phyloP scores from a whole-genome alignment of 306 rosid species.

The Psophocarpus tetragonolobus region DNA sequence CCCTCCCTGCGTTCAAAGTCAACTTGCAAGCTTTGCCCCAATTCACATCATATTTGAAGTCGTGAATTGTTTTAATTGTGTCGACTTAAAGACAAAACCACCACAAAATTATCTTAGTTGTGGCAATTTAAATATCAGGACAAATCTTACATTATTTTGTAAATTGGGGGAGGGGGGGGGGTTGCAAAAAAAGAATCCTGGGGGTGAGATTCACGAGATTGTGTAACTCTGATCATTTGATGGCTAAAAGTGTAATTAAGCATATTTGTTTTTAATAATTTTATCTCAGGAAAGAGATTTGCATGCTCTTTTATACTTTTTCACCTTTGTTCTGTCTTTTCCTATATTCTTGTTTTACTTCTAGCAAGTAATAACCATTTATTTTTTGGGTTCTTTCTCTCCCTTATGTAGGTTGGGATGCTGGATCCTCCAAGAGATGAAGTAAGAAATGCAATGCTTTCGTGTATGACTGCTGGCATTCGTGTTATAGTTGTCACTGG shows the following conservation, averaged over 20 bases:
- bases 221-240: too few species aligned
- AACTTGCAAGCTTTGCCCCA: too few species aligned
- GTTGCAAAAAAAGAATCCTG: too few species aligned
- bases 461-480: constrained; percentile 97
- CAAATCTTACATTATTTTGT: too few species aligned
- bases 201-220: too few species aligned
- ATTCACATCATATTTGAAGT: too few species aligned
- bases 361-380: background rate
- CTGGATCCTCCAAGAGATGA: constrained; percentile 99
- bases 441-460: constrained; percentile 91
- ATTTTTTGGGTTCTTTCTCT: constrained; percentile 19
- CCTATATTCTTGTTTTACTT: background rate
- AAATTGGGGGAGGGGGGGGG: too few species aligned
- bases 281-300: background rate
- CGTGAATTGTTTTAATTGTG: too few species aligned
- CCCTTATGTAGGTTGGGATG: constrained; percentile 81
- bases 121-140: too few species aligned
- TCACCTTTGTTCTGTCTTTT: background rate
- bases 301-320: background rate
- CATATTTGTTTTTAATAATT: background rate
- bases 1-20: background rate
- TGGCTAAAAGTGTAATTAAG: too few species aligned
- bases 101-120: too few species aligned
- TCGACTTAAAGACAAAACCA: too few species aligned
- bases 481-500: constrained; percentile 99